A percentile compares a stretch with the other conserved stretches of the same genome.
phyloP scores from a whole-genome alignment of 805 yeast species.

The Lachancea sp. region DNA sequence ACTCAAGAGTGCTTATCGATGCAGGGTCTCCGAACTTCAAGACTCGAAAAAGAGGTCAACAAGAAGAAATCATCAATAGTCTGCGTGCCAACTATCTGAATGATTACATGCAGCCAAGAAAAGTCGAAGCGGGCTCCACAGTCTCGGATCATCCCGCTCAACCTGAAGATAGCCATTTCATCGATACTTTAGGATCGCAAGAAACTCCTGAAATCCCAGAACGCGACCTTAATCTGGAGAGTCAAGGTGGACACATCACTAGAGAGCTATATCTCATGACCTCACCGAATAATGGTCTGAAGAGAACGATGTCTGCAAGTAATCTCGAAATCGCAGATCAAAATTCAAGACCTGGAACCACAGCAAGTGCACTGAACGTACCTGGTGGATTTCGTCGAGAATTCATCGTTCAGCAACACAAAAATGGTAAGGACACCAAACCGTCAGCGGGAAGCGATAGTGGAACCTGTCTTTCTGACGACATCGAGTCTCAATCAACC shows the following conservation, averaged over 20 bases:
- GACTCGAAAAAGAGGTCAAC: conserved; percentile 19
- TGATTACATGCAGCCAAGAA: conserved; percentile 6
- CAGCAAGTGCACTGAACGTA: conserved; percentile 62
- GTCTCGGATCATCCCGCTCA: not conserved
- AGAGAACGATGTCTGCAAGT: conserved; percentile 21
- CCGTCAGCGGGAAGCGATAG: not conserved
- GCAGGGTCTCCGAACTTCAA: conserved; percentile 30
- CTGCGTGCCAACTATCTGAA: conserved; percentile 28
- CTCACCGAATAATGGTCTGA: conserved; percentile 9
- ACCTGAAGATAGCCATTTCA: not conserved
- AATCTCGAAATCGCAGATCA: conserved; percentile 36
- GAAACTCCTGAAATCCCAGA: conserved; percentile 9
- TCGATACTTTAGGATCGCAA: not conserved
- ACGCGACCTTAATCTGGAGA: conserved; percentile 14
- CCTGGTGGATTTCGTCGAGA: conserved; percentile 84
- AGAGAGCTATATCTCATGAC: conserved; percentile 32
- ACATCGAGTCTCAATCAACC: conserved; percentile 7
- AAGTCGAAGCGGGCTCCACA: not conserved
- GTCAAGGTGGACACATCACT: conserved; percentile 35
- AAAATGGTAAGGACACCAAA: conserved; percentile 10
- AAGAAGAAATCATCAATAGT: conserved; percentile 29
- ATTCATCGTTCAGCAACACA: conserved; percentile 42
- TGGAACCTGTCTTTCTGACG: conserved; percentile 12
- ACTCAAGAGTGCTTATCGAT: conserved; percentile 25
- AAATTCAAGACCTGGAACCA: conserved; percentile 31